Base-by-base conservation (phyloP, 345 rosid species). In the Noccaea bulbosa region DNA sequence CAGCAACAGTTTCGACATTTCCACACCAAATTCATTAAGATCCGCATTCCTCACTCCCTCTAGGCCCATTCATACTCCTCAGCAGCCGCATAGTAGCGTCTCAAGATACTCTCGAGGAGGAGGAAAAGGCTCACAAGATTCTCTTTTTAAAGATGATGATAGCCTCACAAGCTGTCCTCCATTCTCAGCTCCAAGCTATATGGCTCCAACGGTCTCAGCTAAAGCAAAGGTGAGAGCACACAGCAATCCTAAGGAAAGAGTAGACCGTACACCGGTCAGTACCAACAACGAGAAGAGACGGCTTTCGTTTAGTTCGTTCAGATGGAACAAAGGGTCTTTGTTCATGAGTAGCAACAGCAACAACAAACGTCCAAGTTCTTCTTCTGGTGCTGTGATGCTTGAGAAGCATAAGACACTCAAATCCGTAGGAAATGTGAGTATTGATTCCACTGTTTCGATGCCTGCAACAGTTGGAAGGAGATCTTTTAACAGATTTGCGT, bases 401-500 rank as follows among this genome's bases (percentile, higher is more conserved):
- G 85, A 71, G 51, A 81, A 84, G 56, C 69, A 76, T 4, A 81
- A 80, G 65, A 63, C 88, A 34, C 72, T 70, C 55, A 81, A 83
- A 49, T 89, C 96, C 33, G 16, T 83, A 15, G 88, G 92, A 44
- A 78, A 87, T 63, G 8, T 82, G 79, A 89, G 97, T 60, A 85
- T 83, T 61, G 89, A 91, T 79, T 91, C 99, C 5, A 82, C 97
- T 0, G 87, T 78, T 30, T 94, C 99, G 0, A 83, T 92, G 92
- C 98, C 95, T 55, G 88, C 87, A 11, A 71, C 86, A 0, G 77
- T 89, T 53, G 97, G 90, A 52, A 85, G 89, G 78, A 89, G 77
- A 78, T 80, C 93, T 48, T 94, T 94, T 91, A 94, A 91, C 89
- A 77, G 97, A 86, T 94, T 86, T 79, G 99, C 85, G 84, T 93